Conservation (phyloP, 2,329 filamentous ascomycete species). For the Nemania sp. region DNA sequence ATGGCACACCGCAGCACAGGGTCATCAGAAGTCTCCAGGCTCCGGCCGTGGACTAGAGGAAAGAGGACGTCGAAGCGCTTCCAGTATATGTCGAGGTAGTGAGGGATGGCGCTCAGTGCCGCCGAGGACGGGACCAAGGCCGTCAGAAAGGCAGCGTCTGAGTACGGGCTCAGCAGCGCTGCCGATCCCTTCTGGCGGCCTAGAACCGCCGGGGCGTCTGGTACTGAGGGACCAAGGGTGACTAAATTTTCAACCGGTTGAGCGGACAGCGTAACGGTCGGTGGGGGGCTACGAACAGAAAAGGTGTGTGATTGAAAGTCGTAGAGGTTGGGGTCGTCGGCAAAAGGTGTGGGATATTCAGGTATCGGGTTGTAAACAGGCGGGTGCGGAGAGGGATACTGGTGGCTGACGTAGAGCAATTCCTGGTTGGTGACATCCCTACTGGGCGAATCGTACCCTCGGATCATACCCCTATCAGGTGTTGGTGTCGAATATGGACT, state of each 20-base stretch:
- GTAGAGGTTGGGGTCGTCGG: constrained; percentile 43
- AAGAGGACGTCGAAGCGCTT: constrained; percentile 52
- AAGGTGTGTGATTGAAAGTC: constrained; percentile 44
- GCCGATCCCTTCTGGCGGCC: constrained; percentile 48
- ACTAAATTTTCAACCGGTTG: constrained; percentile 56
- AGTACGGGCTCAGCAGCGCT: constrained; percentile 44
- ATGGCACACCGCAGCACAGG: constrained; percentile 58
- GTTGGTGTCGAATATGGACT: constrained; percentile 55
- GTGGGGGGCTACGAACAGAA: constrained; percentile 56
- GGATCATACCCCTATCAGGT: constrained; percentile 34
- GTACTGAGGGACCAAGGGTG: constrained; percentile 47
- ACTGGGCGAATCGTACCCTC: constrained; percentile 34
- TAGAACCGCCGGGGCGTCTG: constrained; percentile 45
- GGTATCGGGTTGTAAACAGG: constrained; percentile 42
- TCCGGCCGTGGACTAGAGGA: constrained; percentile 56
- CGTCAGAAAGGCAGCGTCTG: constrained; percentile 44
- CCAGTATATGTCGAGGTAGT: constrained; percentile 60
- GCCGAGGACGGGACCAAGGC: constrained; percentile 43
- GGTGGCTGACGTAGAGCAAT: constrained; percentile 37
- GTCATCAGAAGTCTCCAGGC: constrained; percentile 49
- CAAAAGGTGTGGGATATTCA: constrained; percentile 44
- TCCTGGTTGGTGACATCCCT: constrained; percentile 22
- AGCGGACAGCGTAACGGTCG: constrained; percentile 48
- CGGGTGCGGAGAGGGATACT: constrained; percentile 39
- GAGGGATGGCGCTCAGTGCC: constrained; percentile 51